phyloP scores from a whole-genome alignment of 139 green algal species.

The Klebsormidium nitens region DNA sequence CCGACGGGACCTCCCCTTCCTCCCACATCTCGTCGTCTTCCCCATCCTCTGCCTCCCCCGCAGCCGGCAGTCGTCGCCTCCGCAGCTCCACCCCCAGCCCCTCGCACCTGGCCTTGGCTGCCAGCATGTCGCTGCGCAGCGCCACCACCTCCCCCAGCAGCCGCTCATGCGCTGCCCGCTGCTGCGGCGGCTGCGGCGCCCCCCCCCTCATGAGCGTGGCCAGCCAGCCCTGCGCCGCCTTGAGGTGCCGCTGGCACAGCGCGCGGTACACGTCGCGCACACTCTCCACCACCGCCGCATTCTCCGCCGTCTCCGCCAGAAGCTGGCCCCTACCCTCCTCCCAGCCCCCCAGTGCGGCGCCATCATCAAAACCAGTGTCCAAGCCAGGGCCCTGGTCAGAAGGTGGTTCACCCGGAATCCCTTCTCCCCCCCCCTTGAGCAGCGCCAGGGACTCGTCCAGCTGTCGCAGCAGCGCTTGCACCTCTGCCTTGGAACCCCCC shows the following conservation, averaged over 20 bases:
- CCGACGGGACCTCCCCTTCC: background rate
- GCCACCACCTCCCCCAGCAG: constrained; percentile 22
- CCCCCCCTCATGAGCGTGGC: background rate
- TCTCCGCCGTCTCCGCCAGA: background rate
- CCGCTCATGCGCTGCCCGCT: background rate
- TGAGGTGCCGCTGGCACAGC: background rate
- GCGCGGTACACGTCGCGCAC: constrained; percentile 1
- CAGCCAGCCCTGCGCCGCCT: constrained; percentile 4
- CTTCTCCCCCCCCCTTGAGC: background rate
- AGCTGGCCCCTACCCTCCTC: background rate
- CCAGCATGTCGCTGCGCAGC: constrained; percentile 21
- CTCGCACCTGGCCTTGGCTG: background rate
- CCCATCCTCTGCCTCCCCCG: background rate
- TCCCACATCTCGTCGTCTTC: constrained; percentile 9
- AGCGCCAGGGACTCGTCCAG: constrained; percentile 20
- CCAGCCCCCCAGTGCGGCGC: background rate
- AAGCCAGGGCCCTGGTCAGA: too few relatives aligned
- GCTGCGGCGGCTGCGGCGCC: background rate
- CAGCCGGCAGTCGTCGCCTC: background rate
- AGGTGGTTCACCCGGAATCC: background rate
- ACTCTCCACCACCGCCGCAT: constrained; percentile 8
- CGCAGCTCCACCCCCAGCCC: constrained; percentile 1
- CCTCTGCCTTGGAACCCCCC: background rate
- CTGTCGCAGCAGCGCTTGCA: constrained; percentile 9
- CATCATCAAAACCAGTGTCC: too few relatives aligned